A percentile compares a stretch with the other conserved stretches of the same genome.
These are phyloP conservation scores for Xylariaceae sp. DNA, from an alignment of 2,329 filamentous ascomycete species.

Conservation along the genomic window DNA sequence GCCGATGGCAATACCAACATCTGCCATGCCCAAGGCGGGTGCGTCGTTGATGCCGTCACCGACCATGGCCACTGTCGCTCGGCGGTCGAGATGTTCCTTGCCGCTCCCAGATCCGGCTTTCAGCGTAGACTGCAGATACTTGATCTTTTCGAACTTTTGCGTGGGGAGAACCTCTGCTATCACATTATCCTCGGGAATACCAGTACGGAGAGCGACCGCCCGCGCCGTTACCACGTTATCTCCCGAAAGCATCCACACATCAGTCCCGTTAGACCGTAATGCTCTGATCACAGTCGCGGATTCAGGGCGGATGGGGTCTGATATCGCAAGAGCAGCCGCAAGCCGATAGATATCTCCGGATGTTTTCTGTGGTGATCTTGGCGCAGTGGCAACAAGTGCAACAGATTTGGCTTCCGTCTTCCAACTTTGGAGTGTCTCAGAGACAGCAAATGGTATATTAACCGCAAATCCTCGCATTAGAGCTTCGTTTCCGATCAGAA, in stretches of 20 bases:
- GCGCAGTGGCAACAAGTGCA: constrained; percentile 51
- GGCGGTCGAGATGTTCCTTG: constrained; percentile 25
- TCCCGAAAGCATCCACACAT: constrained; percentile 89
- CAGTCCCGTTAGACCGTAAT: constrained; percentile 61
- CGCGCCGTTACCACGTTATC: constrained; percentile 83
- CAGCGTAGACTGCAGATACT: constrained; percentile 54
- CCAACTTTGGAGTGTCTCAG: constrained; percentile 48
- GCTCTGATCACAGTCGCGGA: constrained; percentile 60
- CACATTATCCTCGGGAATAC: constrained; percentile 69
- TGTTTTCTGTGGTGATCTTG: neutral
- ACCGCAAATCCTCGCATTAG: constrained; percentile 55
- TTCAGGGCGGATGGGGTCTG: constrained; percentile 77
- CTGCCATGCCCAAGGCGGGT: constrained; percentile 73
- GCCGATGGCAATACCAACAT: constrained; percentile 80
- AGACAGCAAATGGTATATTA: constrained; percentile 33
- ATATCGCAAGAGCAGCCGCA: constrained; percentile 66
- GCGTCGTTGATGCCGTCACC: constrained; percentile 90
- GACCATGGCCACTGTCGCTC: constrained; percentile 70
- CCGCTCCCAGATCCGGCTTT: constrained; percentile 29
- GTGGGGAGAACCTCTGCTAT: constrained; percentile 84
- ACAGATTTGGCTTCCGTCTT: constrained; percentile 62
- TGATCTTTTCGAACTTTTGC: constrained; percentile 72
- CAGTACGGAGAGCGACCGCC: constrained; percentile 71
- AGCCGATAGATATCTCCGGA: constrained; percentile 42
- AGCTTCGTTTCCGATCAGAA: constrained; percentile 69